Evolutionary conservation across 306 rosid species (phyloP), one percentile per base, ranked within the genome.

Genomic region (Ormosia emarginata): DNA sequence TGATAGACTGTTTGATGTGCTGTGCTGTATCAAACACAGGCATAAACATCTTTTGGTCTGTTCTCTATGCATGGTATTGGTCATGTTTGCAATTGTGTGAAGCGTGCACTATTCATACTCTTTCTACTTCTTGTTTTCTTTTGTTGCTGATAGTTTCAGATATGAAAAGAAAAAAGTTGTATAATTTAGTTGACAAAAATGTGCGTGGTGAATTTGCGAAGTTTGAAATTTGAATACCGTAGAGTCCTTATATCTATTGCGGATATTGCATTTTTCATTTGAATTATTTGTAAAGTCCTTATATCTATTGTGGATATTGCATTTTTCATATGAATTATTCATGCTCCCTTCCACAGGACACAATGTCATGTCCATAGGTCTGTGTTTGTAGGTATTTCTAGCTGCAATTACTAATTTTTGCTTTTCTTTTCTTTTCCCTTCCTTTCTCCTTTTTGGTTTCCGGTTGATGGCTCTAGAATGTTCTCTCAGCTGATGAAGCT

Each of bases 401-500:
- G 47, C 39, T 68, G 75, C 47, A 44, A 67, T 85, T 71, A 49
- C 87, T 85, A 71, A 50, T 81, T 82, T 57, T 57, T 63, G 14
- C 43, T 78, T 41, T 30, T 65, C 32, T 53, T 53, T 63, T 59
- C 61, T 24, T 43, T 77, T 63, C 30, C 36, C 47, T 33, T 67
- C 13, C 33, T 12, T 52, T 68, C 62, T 41, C 70, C 66, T 7
- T 62, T 41, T 40, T 79, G 56, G 53, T 52, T 73, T 73, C 7
- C 30, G 76, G 74, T 77, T 83, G 80, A 61, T 90, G 85, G 83
- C 52, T 88, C 75, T 83, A 95, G 98, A 74, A 30, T 40, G 87
- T 29, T 81, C 78, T 81, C 79, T 39, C 83, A 17, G 77, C 79
- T 10, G 37, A 7, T 17, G 37, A 69, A 5, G 75, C 77, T 55